Percentiles rank a stretch among this genome's conserved stretches.
phyloP scores from a whole-genome alignment of 768 basidiomycete species.

The Imleria badia region DNA sequence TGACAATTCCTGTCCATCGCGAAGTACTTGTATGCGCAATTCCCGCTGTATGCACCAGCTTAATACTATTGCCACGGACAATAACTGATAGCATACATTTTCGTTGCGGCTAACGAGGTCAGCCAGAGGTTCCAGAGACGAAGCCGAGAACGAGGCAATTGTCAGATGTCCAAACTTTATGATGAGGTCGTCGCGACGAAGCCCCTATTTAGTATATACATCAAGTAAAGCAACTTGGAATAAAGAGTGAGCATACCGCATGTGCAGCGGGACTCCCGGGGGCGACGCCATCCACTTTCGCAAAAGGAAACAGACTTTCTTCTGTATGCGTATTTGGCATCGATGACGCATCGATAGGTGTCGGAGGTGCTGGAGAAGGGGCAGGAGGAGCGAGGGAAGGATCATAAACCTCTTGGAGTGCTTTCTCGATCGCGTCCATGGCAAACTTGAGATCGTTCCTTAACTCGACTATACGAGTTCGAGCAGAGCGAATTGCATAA shows the following conservation, averaged over 20 bases:
- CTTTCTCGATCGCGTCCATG: conserved; percentile 64
- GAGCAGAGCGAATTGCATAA: conserved; percentile 71
- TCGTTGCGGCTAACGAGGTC: conserved; percentile 75
- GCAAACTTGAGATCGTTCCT: conserved; percentile 72
- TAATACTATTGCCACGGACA: background rate
- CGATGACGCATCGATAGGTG: conserved; percentile 27
- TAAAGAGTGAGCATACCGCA: conserved; percentile 54
- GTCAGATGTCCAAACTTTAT: conserved; percentile 71
- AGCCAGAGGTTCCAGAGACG: conserved; percentile 67
- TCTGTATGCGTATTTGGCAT: conserved; percentile 16
- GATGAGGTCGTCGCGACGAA: conserved; percentile 69
- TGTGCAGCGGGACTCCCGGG: conserved; percentile 78
- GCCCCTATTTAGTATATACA: conserved; percentile 44
- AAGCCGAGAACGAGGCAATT: conserved; percentile 47
- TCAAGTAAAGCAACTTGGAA: background rate
- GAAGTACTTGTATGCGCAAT: conserved; percentile 57
- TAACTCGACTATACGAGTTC: conserved; percentile 76
- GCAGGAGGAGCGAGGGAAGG: conserved; percentile 25
- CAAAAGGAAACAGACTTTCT: conserved; percentile 53
- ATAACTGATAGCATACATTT: conserved; percentile 51
- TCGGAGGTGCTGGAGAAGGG: background rate
- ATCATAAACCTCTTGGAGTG: conserved; percentile 69
- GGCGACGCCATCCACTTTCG: conserved; percentile 78
- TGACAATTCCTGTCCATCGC: conserved; percentile 44
- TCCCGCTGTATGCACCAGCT: conserved; percentile 44